Percentiles rank a stretch among this genome's conserved stretches.
Evolutionary conservation across 2,329 filamentous ascomycete genomes (phyloP).

Genomic region (Pseudogymnoascus sp.): DNA sequence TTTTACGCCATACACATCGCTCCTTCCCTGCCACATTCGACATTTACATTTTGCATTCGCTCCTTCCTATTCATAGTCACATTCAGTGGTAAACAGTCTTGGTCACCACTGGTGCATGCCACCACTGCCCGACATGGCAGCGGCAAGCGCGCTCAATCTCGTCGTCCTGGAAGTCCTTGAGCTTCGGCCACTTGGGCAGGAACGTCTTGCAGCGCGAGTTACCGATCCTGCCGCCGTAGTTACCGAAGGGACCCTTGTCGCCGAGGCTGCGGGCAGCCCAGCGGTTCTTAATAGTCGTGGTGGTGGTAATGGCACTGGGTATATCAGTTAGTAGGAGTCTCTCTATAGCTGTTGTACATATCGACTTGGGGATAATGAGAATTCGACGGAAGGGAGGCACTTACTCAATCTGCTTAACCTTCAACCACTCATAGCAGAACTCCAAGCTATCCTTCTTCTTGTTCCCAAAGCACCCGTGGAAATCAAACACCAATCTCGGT

Average conservation of each 20-base stretch:
- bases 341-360: neutral
- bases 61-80: neutral
- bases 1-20: neutral
- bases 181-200: conserved; percentile 3
- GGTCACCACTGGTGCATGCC: conserved; percentile 1
- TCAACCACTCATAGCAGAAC: neutral
- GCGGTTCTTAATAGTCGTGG: neutral
- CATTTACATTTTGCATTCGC: neutral
- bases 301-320: neutral
- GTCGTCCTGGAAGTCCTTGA: conserved; percentile 7
- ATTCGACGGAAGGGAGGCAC: neutral
- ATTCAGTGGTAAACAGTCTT: neutral
- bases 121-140: conserved; percentile 2
- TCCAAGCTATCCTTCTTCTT: neutral
- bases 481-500: neutral
- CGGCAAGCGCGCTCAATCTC: conserved; percentile 1
- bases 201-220: neutral
- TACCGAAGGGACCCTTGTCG: neutral
- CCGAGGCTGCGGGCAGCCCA: neutral
- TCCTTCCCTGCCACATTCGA: neutral
- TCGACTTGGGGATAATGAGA: neutral
- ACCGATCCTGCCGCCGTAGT: neutral
- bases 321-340: neutral
- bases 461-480: neutral
- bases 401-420: conserved; percentile 6